These are phyloP conservation scores for Limnanthes douglasii DNA, from an alignment of 345 rosid species.

Conservation along the genomic window DNA sequence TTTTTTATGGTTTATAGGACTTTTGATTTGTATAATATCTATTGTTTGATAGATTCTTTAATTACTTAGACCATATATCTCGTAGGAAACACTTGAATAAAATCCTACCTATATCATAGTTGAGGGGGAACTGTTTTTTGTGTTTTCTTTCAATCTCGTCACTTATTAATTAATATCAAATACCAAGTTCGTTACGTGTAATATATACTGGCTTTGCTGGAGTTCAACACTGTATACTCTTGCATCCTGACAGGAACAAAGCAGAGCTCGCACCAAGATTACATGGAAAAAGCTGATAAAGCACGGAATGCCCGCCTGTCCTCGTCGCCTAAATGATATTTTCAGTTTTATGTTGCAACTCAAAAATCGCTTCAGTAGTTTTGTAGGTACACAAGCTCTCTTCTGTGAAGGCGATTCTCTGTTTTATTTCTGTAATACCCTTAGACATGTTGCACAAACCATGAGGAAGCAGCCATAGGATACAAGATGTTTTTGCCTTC, in stretches of 20 bases:
- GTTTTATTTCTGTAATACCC: too few species aligned
- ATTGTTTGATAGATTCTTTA: too few species aligned
- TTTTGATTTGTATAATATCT: too few species aligned
- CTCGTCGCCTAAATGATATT: too few species aligned
- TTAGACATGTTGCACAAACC: too few species aligned
- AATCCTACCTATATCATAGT: background rate
- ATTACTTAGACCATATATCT: background rate
- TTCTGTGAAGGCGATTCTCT: too few species aligned
- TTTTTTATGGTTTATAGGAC: too few species aligned
- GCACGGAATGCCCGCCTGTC: conserved; percentile 77
- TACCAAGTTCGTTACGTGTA: background rate
- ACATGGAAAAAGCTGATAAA: conserved; percentile 87
- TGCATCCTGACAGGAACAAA: conserved; percentile 37
- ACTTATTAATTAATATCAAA: background rate
- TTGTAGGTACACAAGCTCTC: too few species aligned
- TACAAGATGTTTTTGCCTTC: too few species aligned
- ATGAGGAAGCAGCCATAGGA: too few species aligned
- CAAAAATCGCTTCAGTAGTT: too few species aligned
- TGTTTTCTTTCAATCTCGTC: background rate
- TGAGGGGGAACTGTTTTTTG: background rate
- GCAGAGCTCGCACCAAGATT: conserved; percentile 94
- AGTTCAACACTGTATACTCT: background rate
- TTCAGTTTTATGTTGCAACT: too few species aligned
- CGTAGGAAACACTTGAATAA: background rate
- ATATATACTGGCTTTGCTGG: background rate